These are phyloP conservation scores for Neodidymelliopsis sp. DNA, from an alignment of 2,329 filamentous ascomycete genomes.

Conservation along the genomic window DNA sequence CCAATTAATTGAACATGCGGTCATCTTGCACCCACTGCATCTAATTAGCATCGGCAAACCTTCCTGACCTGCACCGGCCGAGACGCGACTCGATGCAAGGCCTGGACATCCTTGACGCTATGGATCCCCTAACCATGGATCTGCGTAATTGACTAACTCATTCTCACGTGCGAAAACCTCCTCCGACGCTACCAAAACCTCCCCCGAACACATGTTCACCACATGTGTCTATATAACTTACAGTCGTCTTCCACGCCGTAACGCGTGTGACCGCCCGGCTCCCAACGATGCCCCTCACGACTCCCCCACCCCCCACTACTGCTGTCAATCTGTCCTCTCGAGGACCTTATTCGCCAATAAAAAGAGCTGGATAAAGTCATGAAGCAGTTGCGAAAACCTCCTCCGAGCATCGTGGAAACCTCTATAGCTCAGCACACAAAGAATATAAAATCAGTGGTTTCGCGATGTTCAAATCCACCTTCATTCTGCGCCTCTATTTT, in stretches of 20 bases:
- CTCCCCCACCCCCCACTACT: neutral
- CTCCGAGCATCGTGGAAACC: constrained; percentile 10
- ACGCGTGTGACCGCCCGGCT: neutral
- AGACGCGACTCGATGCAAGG: neutral
- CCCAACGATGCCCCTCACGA: neutral
- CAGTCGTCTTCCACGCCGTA: too few relatives aligned
- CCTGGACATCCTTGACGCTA: too few relatives aligned
- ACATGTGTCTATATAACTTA: too few relatives aligned
- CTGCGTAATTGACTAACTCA: constrained; percentile 1
- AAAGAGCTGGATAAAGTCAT: neutral
- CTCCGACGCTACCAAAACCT: constrained; percentile 15
- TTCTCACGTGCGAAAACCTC: constrained; percentile 9
- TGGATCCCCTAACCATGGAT: neutral
- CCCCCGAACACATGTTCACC: constrained; percentile 14
- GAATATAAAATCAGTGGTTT: constrained; percentile 5
- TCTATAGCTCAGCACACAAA: constrained; percentile 9
- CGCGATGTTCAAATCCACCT: neutral
- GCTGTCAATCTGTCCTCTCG: neutral
- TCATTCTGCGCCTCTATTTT: neutral
- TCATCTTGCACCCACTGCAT: too few relatives aligned
- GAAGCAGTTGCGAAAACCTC: constrained; percentile 14
- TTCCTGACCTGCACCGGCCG: neutral
- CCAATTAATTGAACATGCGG: too few relatives aligned
- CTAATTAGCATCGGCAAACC: neutral
- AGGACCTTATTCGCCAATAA: constrained; percentile 1